phyloP scores from a whole-genome alignment of 345 rosid genomes.

The Salix suchowensis region DNA sequence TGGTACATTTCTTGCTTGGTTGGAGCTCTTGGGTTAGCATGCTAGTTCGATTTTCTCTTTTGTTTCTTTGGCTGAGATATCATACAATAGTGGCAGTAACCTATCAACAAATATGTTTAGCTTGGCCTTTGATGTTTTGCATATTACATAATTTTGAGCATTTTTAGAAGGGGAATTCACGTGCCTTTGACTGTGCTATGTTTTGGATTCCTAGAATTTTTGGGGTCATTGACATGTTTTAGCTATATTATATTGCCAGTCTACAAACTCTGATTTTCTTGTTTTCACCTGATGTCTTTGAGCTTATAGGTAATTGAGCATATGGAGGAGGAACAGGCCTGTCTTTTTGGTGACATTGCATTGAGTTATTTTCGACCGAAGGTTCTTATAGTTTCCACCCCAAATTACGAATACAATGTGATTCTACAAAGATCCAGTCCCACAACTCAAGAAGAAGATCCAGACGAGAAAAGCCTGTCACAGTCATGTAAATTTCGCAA shows the following conservation, averaged over 20 bases:
- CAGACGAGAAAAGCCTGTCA: slow-evolving; percentile 39
- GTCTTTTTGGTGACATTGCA: slow-evolving; percentile 58
- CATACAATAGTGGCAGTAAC: no score
- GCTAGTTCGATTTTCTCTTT: no score
- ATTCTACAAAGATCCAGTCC: slow-evolving; percentile 56
- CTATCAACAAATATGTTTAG: no score
- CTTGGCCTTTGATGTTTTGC: no score
- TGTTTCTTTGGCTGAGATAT: no score
- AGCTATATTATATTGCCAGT: no score
- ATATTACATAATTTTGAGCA: no score
- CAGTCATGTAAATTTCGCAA: slow-evolving; percentile 69
- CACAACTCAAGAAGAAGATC: slow-evolving; percentile 50
- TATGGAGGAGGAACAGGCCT: slow-evolving; percentile 89
- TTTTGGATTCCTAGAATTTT: no score
- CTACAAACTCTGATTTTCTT: not conserved
- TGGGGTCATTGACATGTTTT: no score
- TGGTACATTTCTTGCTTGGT: not conserved
- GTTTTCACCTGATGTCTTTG: not conserved
- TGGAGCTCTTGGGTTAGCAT: no score
- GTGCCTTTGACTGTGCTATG: no score
- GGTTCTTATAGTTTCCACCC: slow-evolving; percentile 81
- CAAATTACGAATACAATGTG: slow-evolving; percentile 83
- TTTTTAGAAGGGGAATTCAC: no score
- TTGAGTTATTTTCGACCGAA: slow-evolving; percentile 57
- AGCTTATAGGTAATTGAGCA: slow-evolving; percentile 79